Evolutionary conservation across 163 green algal genomes (phyloP).

Genomic region (Volvox carteri): DNA sequence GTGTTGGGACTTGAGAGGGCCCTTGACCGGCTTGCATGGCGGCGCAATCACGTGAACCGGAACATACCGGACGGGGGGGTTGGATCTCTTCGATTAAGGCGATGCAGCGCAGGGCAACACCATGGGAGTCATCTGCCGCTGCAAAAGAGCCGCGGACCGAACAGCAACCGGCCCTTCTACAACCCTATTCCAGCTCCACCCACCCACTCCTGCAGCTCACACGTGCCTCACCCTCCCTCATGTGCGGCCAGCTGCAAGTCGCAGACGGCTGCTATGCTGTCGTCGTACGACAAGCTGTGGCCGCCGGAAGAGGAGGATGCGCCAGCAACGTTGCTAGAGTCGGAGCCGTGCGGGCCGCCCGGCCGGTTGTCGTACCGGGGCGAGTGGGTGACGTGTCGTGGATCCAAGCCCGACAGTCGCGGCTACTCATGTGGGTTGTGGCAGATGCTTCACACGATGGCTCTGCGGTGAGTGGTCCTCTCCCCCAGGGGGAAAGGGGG

Average conservation of each 20-base stretch:
- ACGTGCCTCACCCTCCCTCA: no score
- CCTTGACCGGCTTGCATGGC: neutral
- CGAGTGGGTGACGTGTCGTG: constrained; percentile 54
- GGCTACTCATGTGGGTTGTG: constrained; percentile 93
- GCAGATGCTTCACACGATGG: constrained; percentile 85
- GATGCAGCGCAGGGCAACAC: no score
- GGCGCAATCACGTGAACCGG: no score
- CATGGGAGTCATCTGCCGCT: no score
- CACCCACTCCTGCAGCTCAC: no score
- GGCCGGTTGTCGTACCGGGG: neutral
- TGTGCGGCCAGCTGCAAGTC: constrained; percentile 37
- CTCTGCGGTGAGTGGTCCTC: constrained; percentile 57
- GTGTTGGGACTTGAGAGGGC: neutral
- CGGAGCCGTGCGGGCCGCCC: constrained; percentile 15
- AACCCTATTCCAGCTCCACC: no score
- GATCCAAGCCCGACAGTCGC: constrained; percentile 64
- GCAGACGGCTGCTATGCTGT: neutral
- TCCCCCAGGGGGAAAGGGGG: no score
- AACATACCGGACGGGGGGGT: no score
- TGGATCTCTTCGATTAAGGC: no score
- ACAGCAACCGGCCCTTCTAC: no score
- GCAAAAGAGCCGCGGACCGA: no score
- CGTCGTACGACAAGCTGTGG: constrained; percentile 17
- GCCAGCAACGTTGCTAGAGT: neutral
- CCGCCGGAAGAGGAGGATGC: neutral